Evolutionary conservation across 2,329 filamentous ascomycete genomes (phyloP).

Genomic region (Talaromyces sp.): DNA sequence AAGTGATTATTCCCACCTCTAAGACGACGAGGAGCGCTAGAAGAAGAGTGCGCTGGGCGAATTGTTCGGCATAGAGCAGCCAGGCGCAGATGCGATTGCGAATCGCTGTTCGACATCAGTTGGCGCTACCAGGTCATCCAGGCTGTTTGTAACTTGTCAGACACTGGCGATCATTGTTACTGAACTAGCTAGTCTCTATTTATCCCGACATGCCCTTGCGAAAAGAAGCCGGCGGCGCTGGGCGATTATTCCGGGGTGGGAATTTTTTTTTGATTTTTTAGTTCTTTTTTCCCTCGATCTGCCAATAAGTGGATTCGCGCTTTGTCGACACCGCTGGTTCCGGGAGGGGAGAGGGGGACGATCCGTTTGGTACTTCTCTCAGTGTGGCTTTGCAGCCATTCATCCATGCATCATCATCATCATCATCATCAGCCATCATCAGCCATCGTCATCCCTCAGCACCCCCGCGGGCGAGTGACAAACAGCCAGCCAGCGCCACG

Average conservation of each 20-base stretch:
- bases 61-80: conserved; percentile 3
- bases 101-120: conserved; percentile 7
- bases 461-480: not conserved
- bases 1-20: not conserved
- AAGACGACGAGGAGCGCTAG: not conserved
- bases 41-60: conserved; percentile 11
- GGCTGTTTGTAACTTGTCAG: not conserved
- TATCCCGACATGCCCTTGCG: not conserved
- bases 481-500: not conserved
- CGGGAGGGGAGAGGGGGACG: conserved; percentile 19
- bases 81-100: conserved; percentile 10
- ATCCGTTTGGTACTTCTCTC: conserved; percentile 10
- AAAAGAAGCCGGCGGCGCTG: not conserved
- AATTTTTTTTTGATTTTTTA: not conserved
- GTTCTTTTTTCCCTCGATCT: not conserved
- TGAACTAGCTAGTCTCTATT: not conserved
- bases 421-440: not conserved
- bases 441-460: not conserved
- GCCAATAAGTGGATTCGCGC: conserved; percentile 13
- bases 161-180: not conserved
- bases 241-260: not conserved
- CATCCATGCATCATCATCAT: not conserved
- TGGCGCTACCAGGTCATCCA: conserved; percentile 6
- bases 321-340: conserved; percentile 30
- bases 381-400: conserved; percentile 20